Conservation (phyloP, 345 rosid genomes). For the Gossypium sturtianum region DNA sequence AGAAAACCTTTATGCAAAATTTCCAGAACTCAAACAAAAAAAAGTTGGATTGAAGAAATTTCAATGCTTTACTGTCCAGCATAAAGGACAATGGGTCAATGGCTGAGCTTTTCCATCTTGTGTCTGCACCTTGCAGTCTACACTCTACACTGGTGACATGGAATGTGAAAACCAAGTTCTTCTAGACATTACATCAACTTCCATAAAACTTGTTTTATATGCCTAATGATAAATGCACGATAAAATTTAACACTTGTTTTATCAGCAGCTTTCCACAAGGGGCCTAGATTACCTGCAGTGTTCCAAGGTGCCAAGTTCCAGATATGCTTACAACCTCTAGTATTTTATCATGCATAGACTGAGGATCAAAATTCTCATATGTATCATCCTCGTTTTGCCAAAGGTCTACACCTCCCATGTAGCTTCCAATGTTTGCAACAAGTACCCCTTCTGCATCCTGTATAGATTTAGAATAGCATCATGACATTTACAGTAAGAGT, state of each 20-base stretch:
- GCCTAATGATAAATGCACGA: not conserved
- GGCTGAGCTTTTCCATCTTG: not conserved
- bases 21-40: not conserved
- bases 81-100: not conserved
- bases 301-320: constrained; percentile 94
- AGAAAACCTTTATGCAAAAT: not conserved
- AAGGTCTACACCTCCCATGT: constrained; percentile 93
- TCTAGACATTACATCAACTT: not conserved
- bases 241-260: not conserved
- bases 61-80: not conserved
- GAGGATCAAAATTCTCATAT: constrained; percentile 74
- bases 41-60: not conserved
- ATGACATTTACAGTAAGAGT: constrained; percentile 4
- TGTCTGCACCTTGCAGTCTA: not conserved
- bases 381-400: constrained; percentile 91
- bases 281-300: constrained; percentile 58
- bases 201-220: not conserved
- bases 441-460: constrained; percentile 94
- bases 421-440: constrained; percentile 89
- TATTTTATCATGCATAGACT: constrained; percentile 83
- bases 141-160: not conserved
- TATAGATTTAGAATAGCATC: constrained; percentile 16
- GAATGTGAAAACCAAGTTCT: not conserved
- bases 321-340: constrained; percentile 87
- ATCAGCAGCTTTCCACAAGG: not conserved